These are phyloP conservation scores for Thalassiosira delicatula DNA, from an alignment of 352 stramenopile species.

Conservation along the genomic window DNA sequence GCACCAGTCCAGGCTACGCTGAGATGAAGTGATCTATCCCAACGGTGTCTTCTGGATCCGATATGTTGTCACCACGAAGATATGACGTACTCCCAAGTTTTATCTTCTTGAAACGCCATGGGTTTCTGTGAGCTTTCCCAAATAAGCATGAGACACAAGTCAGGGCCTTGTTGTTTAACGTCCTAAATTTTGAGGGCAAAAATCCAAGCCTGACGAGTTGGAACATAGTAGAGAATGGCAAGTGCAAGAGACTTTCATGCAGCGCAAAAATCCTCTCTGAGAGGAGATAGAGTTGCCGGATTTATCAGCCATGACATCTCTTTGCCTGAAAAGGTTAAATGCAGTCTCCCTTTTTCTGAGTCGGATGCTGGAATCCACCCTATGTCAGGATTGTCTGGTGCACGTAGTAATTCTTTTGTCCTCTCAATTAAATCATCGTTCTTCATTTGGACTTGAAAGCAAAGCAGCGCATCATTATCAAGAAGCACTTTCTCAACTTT, in stretches of 20 bases:
- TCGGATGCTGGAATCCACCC: slow-evolving; percentile 24
- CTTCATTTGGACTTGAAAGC: not conserved
- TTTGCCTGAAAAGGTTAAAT: not conserved
- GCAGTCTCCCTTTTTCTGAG: not conserved
- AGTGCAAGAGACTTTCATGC: slow-evolving; percentile 7
- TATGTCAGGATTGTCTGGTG: slow-evolving; percentile 17
- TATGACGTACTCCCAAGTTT: not conserved
- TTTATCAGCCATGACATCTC: not conserved
- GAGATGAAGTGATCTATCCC: slow-evolving; percentile 35
- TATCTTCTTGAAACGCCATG: slow-evolving; percentile 1
- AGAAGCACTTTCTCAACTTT: not conserved
- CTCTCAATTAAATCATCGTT: not conserved
- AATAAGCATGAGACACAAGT: slow-evolving; percentile 18
- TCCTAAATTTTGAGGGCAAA: slow-evolving; percentile 12
- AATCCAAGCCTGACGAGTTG: slow-evolving; percentile 3
- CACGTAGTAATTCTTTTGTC: slow-evolving; percentile 2
- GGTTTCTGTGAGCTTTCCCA: slow-evolving; percentile 11
- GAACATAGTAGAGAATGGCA: slow-evolving; percentile 21
- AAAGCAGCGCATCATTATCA: not conserved
- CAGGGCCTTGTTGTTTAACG: not conserved
- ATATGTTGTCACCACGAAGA: not conserved
- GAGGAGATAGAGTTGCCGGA: not conserved
- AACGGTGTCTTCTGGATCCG: not conserved
- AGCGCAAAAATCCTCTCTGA: slow-evolving; percentile 6
- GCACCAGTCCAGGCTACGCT: slow-evolving; percentile 28